Evolutionary conservation across 345 rosid species (phyloP).

Genomic region (Tarenaya hassleriana): DNA sequence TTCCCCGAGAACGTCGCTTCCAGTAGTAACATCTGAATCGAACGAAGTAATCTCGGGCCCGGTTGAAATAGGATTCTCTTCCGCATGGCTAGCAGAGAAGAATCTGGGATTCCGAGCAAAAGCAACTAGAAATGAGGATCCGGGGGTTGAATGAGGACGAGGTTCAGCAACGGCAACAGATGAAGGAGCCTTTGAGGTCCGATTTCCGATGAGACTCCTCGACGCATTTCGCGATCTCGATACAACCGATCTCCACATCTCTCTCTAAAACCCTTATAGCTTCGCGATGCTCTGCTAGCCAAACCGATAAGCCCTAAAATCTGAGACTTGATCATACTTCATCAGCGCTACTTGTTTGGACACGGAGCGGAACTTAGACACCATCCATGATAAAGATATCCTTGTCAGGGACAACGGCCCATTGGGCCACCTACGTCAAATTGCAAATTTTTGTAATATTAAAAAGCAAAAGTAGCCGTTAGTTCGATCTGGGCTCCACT

Average conservation of each 20-base stretch:
- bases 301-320: constrained; percentile 29
- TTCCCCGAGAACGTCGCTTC: constrained; percentile 1
- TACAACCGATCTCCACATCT: constrained; percentile 57
- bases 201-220: constrained; percentile 18
- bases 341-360: too few relatives aligned
- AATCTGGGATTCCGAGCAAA: constrained; percentile 28
- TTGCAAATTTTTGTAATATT: too few relatives aligned
- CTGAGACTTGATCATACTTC: neutral
- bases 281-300: constrained; percentile 11
- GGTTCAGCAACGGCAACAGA: constrained; percentile 10
- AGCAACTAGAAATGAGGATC: constrained; percentile 23
- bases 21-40: constrained; percentile 6
- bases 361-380: too few relatives aligned
- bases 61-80: constrained; percentile 11
- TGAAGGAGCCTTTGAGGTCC: constrained; percentile 27
- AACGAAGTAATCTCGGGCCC: constrained; percentile 18
- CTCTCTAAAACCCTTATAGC: constrained; percentile 6
- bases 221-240: constrained; percentile 32
- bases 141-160: constrained; percentile 17
- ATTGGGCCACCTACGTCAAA: too few relatives aligned
- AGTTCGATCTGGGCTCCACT: constrained; percentile 7
- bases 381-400: constrained; percentile 3
- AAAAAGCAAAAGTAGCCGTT: constrained; percentile 18
- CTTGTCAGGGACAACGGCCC: neutral
- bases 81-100: constrained; percentile 30